Conservation (phyloP, 2,329 filamentous ascomycete species). For the Leptosphaerulina australis region DNA sequence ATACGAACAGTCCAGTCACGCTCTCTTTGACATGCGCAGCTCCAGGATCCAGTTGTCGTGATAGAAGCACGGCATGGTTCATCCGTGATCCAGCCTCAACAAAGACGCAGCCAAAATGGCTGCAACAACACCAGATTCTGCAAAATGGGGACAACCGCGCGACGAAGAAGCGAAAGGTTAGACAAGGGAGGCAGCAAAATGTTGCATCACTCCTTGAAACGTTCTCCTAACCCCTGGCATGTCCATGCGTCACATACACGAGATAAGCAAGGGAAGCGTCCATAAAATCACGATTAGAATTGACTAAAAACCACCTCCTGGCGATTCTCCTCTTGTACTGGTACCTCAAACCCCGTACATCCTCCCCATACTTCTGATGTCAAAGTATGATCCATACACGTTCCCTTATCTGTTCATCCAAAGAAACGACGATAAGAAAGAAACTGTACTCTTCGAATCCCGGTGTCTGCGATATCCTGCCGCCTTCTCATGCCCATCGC, state of each 20-base stretch:
- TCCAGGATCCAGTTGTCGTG: background rate
- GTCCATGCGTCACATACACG: background rate
- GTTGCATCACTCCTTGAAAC: conserved; percentile 20
- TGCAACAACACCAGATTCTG: background rate
- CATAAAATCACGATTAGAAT: background rate
- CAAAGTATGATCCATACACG: background rate
- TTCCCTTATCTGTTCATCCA: background rate
- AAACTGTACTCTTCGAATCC: background rate
- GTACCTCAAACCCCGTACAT: background rate
- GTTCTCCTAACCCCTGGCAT: conserved; percentile 11
- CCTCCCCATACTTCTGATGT: background rate
- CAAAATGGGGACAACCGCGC: background rate
- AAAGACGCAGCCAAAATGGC: background rate
- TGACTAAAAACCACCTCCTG: background rate
- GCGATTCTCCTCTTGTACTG: background rate
- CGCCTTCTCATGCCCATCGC: conserved; percentile 1
- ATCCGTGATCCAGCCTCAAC: background rate
- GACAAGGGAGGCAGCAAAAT: conserved; percentile 19
- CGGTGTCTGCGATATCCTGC: background rate
- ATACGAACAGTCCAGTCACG: background rate
- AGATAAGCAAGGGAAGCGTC: too few relatives aligned
- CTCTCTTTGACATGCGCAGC: conserved; percentile 2
- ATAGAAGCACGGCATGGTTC: background rate
- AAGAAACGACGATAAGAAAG: conserved; percentile 15
- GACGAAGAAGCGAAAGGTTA: conserved; percentile 25